Base-by-base conservation (phyloP, 2,329 filamentous ascomycete species). In the Aspergillus ruber region DNA sequence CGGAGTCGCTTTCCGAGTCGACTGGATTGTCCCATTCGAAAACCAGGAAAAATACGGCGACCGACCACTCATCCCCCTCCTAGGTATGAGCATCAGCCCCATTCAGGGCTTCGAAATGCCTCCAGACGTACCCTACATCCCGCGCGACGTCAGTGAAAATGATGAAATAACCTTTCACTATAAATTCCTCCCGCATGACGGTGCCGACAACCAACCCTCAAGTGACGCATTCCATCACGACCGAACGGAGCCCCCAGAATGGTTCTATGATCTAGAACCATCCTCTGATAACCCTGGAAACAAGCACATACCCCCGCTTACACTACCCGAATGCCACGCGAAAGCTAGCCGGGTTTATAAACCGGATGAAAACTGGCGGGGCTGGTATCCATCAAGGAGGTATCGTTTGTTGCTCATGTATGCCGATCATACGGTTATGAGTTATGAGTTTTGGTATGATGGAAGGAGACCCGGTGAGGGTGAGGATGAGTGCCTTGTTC, bases 401-500 rank as follows among this genome's bases (percentile, higher is more conserved):
- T 76, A 75, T 51, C 62, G 82, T 23, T 53, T 85, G 17, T 60
- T 85, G 51, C 63, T 85, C 57, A 74, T 74, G 50, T 84, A 77
- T 59, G 64, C 62, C 13, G 77, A 84, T 59, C 74, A 80, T 51
- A 75, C 75, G 0, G 67, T 83, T 6, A 61, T 83, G 65, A 79
- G 73, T 49, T 85, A 83, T 64, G 81, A 84, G 65, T 69, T 84
- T 32, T 74, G 66, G 64, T 70, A 71, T 43, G 63, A 68, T 18
- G 70, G 68, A 69, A 63, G 59, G 18, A 39, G 47, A 23, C 23
- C 51, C 21, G 42, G 46, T 25, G 45, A 23, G 12, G 50, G 1
- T 35, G n/a, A 17, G n/a, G 33, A 35, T n/a, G 33, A 35, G 33
- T n/a, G 7, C 8, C 6, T 35, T 35, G 33, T 35, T 35, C 25